Percentiles rank a stretch among this genome's conserved stretches.
These are phyloP conservation scores for Hyparrhenia diplandra DNA, from an alignment of 176 grass and related monocot species.

Conservation along the genomic window DNA sequence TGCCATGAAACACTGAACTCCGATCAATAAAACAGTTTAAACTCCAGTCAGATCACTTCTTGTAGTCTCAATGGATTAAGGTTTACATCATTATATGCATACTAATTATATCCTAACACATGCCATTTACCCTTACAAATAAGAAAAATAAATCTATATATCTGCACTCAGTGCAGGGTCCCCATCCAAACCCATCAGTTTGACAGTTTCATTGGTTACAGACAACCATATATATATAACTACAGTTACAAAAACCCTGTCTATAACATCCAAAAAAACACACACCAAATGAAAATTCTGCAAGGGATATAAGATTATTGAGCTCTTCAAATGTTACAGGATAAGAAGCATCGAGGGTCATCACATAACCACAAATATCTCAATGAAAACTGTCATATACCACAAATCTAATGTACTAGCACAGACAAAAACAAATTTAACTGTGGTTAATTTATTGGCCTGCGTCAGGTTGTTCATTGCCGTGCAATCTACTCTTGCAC, in stretches of 20 bases:
- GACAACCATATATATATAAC: too few species aligned
- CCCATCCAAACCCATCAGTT: too few species aligned
- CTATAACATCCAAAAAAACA: background rate
- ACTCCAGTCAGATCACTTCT: too few species aligned
- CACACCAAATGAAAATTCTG: background rate
- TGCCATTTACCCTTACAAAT: background rate
- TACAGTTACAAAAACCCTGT: background rate
- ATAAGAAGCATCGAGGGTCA: background rate
- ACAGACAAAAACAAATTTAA: background rate
- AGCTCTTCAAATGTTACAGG: background rate
- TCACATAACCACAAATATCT: background rate
- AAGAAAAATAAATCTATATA: too few species aligned
- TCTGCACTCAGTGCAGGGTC: too few species aligned
- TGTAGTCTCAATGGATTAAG: too few species aligned
- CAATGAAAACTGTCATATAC: background rate
- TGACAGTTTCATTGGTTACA: too few species aligned
- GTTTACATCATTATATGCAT: too few species aligned
- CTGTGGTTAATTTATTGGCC: conserved; percentile 1
- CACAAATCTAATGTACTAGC: background rate
- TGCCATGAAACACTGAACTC: background rate
- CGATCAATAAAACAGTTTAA: too few species aligned
- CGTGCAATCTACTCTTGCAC: conserved; percentile 19
- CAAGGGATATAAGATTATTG: background rate
- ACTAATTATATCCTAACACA: background rate
- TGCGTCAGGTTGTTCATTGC: background rate